Base-by-base conservation (phyloP, 2,329 filamentous ascomycete genomes). In the Madurella mycetomatis region DNA sequence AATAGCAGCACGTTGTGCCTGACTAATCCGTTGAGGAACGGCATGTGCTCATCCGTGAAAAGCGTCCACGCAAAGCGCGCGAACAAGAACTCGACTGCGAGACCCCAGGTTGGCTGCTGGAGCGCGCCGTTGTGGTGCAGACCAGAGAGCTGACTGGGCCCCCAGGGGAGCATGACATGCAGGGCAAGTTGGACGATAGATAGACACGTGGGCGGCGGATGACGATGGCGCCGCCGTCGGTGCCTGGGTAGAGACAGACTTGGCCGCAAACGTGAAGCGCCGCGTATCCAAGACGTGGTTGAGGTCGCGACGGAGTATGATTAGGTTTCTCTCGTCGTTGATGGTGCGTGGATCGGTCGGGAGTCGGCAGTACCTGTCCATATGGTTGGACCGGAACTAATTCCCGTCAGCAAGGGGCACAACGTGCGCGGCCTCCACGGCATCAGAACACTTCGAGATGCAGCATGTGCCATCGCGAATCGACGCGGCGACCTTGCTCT, bases 321-420 rank as follows among this genome's bases (percentile, higher is more conserved):
- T 15, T 7, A 41, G 15, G 13, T 41, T 41, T 16, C 39, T 41
- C 15, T 41, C 39, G 39, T 41, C 39, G 39, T 41, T 41, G 39
- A 41, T n/a, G 39, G 39, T 2, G 13, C 16, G 39, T 15, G 39
- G 39, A 15, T 41, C 39, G 15, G 39, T 61, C 25, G 25, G 25
- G 25, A 25, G 7, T 4, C 25, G 25, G 25, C 25, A 25, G 25
- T 25, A 83, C 12, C 52, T 56, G 41, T 65, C 62, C 32, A 59
- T 64, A 9, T 30, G 13, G 46, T 57, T 54, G 9, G 47, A 54
- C 16, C 13, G n/a, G 30, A 54, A 57, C 55, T 48, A 54, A 40
- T 37, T 37, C 19, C 51, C 15, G 17, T 48, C 43, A n/a, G 11
- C 40, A 7, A 40, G 9, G 5, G 55, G 55, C 9, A 57, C 47